Evolutionary conservation across 83 land plant species (phyloP).

Genomic region (Isoetes engelmannii): DNA sequence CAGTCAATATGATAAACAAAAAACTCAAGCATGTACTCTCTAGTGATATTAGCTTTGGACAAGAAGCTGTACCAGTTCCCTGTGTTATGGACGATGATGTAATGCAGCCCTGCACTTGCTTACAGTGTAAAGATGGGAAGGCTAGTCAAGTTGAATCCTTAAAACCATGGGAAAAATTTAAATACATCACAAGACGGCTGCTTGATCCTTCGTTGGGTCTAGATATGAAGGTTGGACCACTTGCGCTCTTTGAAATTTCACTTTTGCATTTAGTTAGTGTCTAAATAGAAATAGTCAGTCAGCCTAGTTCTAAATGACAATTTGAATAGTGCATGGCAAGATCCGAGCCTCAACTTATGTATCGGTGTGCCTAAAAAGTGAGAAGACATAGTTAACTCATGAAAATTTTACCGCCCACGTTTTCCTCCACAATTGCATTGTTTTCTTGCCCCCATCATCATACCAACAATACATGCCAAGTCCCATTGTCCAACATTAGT

Average conservation of each 20-base stretch:
- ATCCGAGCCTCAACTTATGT: no score
- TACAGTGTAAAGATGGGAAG: slow-evolving; percentile 27
- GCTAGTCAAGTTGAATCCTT: slow-evolving; percentile 19
- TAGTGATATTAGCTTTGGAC: slow-evolving; percentile 83
- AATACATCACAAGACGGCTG: slow-evolving; percentile 60
- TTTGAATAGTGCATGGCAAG: background rate
- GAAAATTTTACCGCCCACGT: no score
- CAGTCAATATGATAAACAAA: background rate
- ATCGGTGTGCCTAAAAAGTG: no score
- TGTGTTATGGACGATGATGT: slow-evolving; percentile 69
- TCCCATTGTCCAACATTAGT: background rate
- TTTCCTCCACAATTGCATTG: no score
- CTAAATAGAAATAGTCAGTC: background rate
- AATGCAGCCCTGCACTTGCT: slow-evolving; percentile 36
- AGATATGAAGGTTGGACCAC: slow-evolving; percentile 52
- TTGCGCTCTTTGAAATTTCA: background rate
- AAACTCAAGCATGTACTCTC: slow-evolving; percentile 30
- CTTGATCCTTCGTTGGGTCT: slow-evolving; percentile 66
- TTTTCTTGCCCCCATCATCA: no score
- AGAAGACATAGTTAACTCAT: no score
- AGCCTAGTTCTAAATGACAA: background rate
- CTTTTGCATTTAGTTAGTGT: background rate
- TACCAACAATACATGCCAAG: no score
- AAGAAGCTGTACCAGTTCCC: slow-evolving; percentile 62
- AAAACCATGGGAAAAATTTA: slow-evolving; percentile 66